These are phyloP conservation scores for Trichothecium roseum DNA, from an alignment of 2,329 filamentous ascomycete species.

Conservation along the genomic window DNA sequence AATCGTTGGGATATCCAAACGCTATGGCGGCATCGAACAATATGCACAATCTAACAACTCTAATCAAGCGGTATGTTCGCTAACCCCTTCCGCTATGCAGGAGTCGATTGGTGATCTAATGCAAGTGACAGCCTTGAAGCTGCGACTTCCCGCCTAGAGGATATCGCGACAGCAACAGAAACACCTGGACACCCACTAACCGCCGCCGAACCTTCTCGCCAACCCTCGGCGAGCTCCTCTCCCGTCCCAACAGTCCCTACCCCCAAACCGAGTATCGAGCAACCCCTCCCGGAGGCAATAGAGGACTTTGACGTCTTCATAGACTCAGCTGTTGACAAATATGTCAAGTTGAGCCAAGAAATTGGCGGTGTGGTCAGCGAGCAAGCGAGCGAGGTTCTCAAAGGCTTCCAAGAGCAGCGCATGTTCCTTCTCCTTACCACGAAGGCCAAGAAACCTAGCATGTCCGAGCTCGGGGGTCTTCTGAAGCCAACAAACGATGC, in stretches of 20 bases:
- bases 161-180: constrained; percentile 76
- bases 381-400: constrained; percentile 51
- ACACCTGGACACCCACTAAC: constrained; percentile 31
- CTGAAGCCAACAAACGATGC: constrained; percentile 80
- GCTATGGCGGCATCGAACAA: constrained; percentile 63
- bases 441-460: constrained; percentile 85
- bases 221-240: constrained; percentile 7
- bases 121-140: constrained; percentile 69
- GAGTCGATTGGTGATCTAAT: constrained; percentile 29
- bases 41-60: constrained; percentile 93
- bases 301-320: constrained; percentile 82
- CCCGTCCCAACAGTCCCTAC: constrained; percentile 17
- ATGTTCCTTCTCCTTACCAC: constrained; percentile 81
- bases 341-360: constrained; percentile 65
- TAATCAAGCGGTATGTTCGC: constrained; percentile 79
- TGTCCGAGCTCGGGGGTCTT: constrained; percentile 61
- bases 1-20: too few species aligned
- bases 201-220: too few species aligned
- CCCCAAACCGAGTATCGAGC: constrained; percentile 35
- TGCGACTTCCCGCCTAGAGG: constrained; percentile 89
- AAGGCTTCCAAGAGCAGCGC: constrained; percentile 74
- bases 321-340: constrained; percentile 61
- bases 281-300: constrained; percentile 64
- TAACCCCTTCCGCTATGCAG: background rate
- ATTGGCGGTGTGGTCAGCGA: constrained; percentile 70